Evolutionary conservation across 805 yeast species (phyloP).

Genomic region (Pichia scutulata): DNA sequence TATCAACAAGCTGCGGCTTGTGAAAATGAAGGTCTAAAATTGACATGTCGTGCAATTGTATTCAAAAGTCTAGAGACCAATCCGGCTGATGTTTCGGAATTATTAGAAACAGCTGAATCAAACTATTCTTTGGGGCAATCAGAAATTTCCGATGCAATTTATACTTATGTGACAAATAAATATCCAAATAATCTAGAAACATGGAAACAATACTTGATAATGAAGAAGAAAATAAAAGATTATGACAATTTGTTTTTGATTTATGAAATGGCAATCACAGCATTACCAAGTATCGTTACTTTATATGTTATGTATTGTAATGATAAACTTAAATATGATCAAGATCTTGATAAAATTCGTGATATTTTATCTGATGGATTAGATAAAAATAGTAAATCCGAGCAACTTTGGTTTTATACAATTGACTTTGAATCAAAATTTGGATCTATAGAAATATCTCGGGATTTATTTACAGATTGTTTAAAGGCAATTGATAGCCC

Average conservation of each 20-base stretch:
- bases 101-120: slow-evolving; percentile 27
- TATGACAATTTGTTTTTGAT: slow-evolving; percentile 31
- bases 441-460: slow-evolving; percentile 30
- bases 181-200: slow-evolving; percentile 38
- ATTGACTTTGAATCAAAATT: slow-evolving; percentile 51
- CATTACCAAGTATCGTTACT: slow-evolving; percentile 41
- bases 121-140: slow-evolving; percentile 17
- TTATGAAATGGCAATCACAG: slow-evolving; percentile 46
- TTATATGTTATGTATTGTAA: slow-evolving; percentile 67
- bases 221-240: slow-evolving; percentile 26
- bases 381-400: slow-evolving; percentile 35
- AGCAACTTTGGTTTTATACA: slow-evolving; percentile 65
- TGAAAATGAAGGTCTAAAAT: slow-evolving; percentile 37
- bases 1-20: slow-evolving; percentile 45
- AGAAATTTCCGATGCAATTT: slow-evolving; percentile 40
- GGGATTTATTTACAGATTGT: slow-evolving; percentile 28
- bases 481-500: slow-evolving; percentile 11
- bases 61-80: slow-evolving; percentile 16
- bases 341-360: slow-evolving; percentile 46
- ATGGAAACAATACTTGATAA: slow-evolving; percentile 42
- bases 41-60: slow-evolving; percentile 50
- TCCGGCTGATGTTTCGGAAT: not conserved
- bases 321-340: slow-evolving; percentile 46
- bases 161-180: slow-evolving; percentile 36
- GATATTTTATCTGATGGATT: slow-evolving; percentile 44